These are phyloP conservation scores for Aspergillus arachidicola DNA, from an alignment of 2,329 filamentous ascomycete genomes.

Conservation along the genomic window DNA sequence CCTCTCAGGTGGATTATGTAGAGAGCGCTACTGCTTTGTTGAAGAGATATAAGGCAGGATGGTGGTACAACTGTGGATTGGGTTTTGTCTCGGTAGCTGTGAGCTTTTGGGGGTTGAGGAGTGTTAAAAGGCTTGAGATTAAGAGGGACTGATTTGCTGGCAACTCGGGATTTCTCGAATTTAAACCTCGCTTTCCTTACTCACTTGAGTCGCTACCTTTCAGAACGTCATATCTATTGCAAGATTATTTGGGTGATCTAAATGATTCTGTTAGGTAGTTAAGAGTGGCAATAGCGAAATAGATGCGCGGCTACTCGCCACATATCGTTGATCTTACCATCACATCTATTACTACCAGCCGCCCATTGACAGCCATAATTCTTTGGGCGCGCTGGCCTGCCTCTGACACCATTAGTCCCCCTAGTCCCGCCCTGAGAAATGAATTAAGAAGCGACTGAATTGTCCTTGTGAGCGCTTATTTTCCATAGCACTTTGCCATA, in stretches of 20 bases:
- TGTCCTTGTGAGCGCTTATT: rapidly evolving
- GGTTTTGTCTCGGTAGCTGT: neutral
- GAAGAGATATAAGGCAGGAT: neutral
- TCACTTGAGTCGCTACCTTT: neutral
- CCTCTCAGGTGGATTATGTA: neutral
- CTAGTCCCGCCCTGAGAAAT: neutral
- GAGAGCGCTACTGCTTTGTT: neutral
- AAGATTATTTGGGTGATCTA: too few species aligned
- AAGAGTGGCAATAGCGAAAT: neutral
- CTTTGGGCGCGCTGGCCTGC: too few species aligned
- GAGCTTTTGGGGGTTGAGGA: neutral
- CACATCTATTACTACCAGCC: neutral
- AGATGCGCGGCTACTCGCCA: neutral
- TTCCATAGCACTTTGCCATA: rapidly evolving
- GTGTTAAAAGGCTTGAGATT: neutral
- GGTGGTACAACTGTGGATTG: neutral
- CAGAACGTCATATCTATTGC: too few species aligned
- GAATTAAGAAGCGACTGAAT: neutral
- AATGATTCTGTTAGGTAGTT: too few species aligned
- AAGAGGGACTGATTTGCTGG: neutral
- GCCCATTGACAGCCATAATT: neutral
- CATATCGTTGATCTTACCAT: neutral
- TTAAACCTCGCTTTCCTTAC: rapidly evolving
- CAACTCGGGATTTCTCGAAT: too few species aligned
- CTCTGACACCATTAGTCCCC: neutral